Evolutionary conservation across 1,284 basidiomycete genomes (phyloP), one percentile per base, ranked within the genome.

Genomic region (Naganishia albida): DNA sequence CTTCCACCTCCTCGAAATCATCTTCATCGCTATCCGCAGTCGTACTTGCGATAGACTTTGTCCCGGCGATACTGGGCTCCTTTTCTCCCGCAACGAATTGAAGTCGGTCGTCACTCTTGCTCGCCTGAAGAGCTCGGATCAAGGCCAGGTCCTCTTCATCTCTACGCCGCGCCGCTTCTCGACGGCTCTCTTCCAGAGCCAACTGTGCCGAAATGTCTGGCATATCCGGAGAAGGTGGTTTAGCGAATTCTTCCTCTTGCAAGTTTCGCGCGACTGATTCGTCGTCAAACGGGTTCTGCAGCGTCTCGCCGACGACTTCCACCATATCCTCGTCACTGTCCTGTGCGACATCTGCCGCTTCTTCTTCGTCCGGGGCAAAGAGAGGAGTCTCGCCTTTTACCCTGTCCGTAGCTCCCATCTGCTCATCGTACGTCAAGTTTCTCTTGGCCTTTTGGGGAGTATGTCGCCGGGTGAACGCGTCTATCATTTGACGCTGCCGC

Each of bases 401-500:
- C 49, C 40, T 60, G 1, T 20, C 38, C n/a, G 44, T 50, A 10
- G 74, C 65, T 43, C 49, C 67, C 25, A 66, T 60, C 69, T 64
- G 72, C 40, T 64, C 50, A 12, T 80, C 12, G 75, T 76, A 23
- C 71, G 74, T 28, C 56, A 43, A 25, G 39, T 66, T 64, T 20
- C 28, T 62, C 2, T 28, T 43, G 12, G 78, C 70, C 50, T 80
- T 80, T 69, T 81, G 84, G 4, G 82, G 82, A 0, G 82, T 79
- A 63, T 85, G 82, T 20, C 89, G 83, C 38, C 78, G 80, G 7
- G 83, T 82, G 40, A 90, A 84, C 1, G 86, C 87, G 28, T 85
- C 79, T 18, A 92, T 78, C 0, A 88, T 86, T 78, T 87, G 85
- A 52, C 82, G 82, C 34, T 85, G 83, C 66, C 85, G 86, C 72